Evolutionary conservation across 176 grass and related monocot species (phyloP), one percentile per base, ranked within the genome.

Genomic region (Ampelocalamus luodianensis): DNA sequence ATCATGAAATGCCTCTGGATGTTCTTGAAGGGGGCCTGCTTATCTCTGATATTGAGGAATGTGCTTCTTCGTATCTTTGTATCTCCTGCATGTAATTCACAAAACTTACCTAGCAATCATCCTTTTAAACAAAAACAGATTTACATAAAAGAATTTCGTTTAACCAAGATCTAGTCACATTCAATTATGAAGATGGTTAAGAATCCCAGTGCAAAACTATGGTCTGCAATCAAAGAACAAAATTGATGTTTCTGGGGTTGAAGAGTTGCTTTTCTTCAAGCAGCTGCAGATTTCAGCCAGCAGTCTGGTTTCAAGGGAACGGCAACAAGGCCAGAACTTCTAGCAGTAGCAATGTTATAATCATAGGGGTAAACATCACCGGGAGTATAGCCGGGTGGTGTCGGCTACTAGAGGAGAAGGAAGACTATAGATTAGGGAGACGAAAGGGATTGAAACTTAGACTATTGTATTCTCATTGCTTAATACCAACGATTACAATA

Each of bases 41-140:
- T 54, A 77, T 90, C 77, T 94, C 97, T 78, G 90, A 83, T 61
- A 88, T 45, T 10, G 87, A 79, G 17, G 89, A 79, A 40, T 86
- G 55, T 78, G 82, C 79, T 92, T 91, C 97, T 88, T 99, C 90
- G 17, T 65, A 90, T 89, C 82, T 91, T 82, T 88, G 82, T 72
- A 93, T 90, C 74, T 98, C 96, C 96, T 96, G 86, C 84, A 84
- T 72, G 83, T 58, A 45, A 85, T 29, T 68, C 62, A 86, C 20
- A 18, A 53, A 76, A 71, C 76, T 87, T 85, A 84, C 24, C 15
- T 73, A 74, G 0, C 29, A 76, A 62, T 79, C 27, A 88, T 79
- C 22, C 34, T 63, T 24, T 66, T 11, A 16, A 43, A 29, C 5
- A 2, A 82, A 83, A 71, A 17, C 58, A 67, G 32, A 20, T 78